Evolutionary conservation across 768 basidiomycete genomes (phyloP).

Genomic region (Russula sp.): DNA sequence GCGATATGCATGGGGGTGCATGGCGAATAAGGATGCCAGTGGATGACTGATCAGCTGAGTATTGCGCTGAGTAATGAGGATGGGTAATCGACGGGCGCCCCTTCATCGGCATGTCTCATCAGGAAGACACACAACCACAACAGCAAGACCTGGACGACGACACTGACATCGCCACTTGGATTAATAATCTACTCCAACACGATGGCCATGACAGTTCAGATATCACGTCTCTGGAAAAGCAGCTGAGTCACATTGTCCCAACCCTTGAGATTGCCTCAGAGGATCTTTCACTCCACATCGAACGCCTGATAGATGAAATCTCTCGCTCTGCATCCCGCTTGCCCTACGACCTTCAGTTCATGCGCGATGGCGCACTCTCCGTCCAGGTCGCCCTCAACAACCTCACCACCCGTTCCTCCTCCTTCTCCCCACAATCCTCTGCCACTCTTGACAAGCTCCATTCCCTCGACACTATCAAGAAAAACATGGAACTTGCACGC

Average conservation of each 20-base stretch:
- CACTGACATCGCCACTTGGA: constrained; percentile 36
- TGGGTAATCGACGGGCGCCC: background rate
- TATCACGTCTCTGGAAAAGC: constrained; percentile 59
- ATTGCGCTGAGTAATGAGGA: background rate
- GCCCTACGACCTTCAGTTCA: constrained; percentile 95
- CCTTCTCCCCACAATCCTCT: constrained; percentile 56
- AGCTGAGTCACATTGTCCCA: constrained; percentile 70
- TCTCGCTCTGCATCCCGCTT: constrained; percentile 87
- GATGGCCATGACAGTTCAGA: constrained; percentile 15
- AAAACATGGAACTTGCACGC: constrained; percentile 81
- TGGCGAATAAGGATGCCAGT: no score
- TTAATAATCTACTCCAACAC: constrained; percentile 34
- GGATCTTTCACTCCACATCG: constrained; percentile 83
- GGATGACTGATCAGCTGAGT: no score
- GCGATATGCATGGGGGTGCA: no score
- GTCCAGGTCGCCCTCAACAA: constrained; percentile 64
- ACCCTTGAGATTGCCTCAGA: constrained; percentile 83
- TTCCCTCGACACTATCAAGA: constrained; percentile 77
- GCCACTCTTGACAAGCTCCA: constrained; percentile 73
- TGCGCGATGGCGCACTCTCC: constrained; percentile 84
- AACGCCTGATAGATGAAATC: constrained; percentile 88
- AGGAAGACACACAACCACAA: background rate
- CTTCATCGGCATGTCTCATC: background rate
- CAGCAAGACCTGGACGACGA: constrained; percentile 31
- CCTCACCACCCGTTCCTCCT: constrained; percentile 56